Conservation (phyloP, 192 early-diverging fungal genomes). For the Oehlia diaphana region DNA sequence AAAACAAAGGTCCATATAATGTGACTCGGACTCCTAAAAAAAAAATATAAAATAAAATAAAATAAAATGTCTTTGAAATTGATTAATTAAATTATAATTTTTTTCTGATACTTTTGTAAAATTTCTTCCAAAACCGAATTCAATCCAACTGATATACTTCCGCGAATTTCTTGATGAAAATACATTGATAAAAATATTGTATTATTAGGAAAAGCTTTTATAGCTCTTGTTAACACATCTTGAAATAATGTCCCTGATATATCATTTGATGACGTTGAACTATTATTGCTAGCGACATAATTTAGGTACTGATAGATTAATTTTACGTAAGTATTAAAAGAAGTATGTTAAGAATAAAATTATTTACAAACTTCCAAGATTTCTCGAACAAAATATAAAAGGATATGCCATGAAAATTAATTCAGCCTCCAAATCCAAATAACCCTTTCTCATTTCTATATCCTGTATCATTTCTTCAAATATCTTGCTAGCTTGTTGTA, state of each 20-base stretch:
- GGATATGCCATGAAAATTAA: slow-evolving; percentile 41
- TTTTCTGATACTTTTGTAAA: slow-evolving; percentile 7
- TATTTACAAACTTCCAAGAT: no score
- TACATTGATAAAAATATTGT: slow-evolving; percentile 53
- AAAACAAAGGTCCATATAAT: slow-evolving; percentile 58
- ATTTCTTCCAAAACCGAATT: background rate
- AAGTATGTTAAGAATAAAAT: background rate
- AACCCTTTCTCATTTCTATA: slow-evolving; percentile 26
- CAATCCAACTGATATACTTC: background rate
- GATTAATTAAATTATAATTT: no score
- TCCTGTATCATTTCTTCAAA: slow-evolving; percentile 35
- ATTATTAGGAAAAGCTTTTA: slow-evolving; percentile 58
- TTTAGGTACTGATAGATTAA: slow-evolving; percentile 37
- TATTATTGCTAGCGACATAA: slow-evolving; percentile 5
- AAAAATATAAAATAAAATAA: background rate
- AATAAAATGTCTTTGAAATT: no score
- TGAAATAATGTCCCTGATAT: slow-evolving; percentile 35
- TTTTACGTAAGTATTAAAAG: slow-evolving; percentile 28
- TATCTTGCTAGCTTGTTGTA: slow-evolving; percentile 34
- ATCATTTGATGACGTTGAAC: background rate
- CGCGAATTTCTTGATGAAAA: slow-evolving; percentile 59
- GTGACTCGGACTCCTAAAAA: slow-evolving; percentile 50
- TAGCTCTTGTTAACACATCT: slow-evolving; percentile 41
- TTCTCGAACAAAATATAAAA: slow-evolving; percentile 6
- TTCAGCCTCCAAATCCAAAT: slow-evolving; percentile 36